Percentiles rank a stretch among this genome's conserved stretches.
Evolutionary conservation across 164 flowering plant genomes (phyloP).

Genomic region (Liriodendron chinense): DNA sequence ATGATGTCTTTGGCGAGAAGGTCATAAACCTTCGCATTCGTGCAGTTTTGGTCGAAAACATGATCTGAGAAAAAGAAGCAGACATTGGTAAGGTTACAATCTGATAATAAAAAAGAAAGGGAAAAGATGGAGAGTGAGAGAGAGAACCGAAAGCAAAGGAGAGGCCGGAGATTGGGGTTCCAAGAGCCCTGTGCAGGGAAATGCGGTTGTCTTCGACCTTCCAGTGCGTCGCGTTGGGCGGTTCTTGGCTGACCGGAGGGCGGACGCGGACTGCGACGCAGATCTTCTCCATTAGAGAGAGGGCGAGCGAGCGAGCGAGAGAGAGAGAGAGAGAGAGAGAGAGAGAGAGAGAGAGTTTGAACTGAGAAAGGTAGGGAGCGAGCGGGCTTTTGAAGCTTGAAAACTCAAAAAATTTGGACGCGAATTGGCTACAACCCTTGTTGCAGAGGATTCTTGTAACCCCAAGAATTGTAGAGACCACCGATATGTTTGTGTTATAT

Average conservation of each 20-base stretch:
- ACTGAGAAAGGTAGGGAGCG: background rate
- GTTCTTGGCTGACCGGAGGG: conserved; percentile 10
- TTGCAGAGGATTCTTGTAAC: too few relatives aligned
- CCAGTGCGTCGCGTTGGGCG: conserved; percentile 43
- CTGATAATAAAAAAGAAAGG: background rate
- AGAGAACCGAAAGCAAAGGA: conserved; percentile 71
- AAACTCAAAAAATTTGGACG: too few relatives aligned
- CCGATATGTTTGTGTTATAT: too few relatives aligned
- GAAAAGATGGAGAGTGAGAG: background rate
- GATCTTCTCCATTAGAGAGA: conserved; percentile 16
- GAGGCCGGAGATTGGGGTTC: conserved; percentile 45
- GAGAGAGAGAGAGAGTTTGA: background rate
- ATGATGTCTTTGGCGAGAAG: conserved; percentile 73
- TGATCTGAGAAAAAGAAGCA: conserved; percentile 36
- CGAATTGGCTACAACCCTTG: too few relatives aligned
- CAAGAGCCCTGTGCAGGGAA: conserved; percentile 40
- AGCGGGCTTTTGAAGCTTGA: background rate
- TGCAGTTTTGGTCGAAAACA: conserved; percentile 62
- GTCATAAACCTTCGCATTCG: conserved; percentile 61
- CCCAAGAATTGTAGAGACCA: too few relatives aligned
- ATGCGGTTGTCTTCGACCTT: conserved; percentile 73
- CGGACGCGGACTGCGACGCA: conserved; percentile 24
- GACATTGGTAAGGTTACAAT: background rate
- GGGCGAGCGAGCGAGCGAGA: background rate
- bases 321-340: background rate